A percentile compares a stretch with the other conserved stretches of the same genome.
Conservation (phyloP, 768 basidiomycete genomes). For the Tulasnella sp. region DNA sequence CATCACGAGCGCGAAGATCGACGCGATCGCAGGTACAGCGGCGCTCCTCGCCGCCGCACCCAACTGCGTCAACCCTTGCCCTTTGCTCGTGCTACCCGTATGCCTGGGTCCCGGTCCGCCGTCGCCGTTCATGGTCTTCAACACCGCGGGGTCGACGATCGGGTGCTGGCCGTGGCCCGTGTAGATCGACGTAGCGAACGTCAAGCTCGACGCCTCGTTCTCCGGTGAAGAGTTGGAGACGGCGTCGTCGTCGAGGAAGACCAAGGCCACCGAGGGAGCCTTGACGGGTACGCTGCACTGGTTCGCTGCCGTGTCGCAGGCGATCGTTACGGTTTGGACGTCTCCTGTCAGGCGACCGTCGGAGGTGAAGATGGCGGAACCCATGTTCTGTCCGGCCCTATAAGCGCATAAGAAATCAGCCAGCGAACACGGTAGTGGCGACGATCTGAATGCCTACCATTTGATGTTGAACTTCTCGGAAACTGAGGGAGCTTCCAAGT, state of each 20-base stretch:
- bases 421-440: background rate
- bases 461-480: conserved; percentile 30
- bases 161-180: background rate
- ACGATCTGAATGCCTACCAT: no score
- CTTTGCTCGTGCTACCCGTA: background rate
- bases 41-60: background rate
- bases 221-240: conserved; percentile 7
- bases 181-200: background rate
- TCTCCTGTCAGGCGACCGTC: conserved; percentile 27
- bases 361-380: conserved; percentile 22
- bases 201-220: background rate
- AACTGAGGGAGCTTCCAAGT: conserved; percentile 23
- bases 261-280: conserved; percentile 29
- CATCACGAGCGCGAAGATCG: background rate
- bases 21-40: background rate
- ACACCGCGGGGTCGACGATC: background rate
- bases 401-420: background rate
- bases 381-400: conserved; percentile 26
- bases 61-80: background rate
- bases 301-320: conserved; percentile 22
- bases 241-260: conserved; percentile 25
- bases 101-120: conserved; percentile 1
- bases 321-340: conserved; percentile 22
- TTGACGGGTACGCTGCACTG: conserved; percentile 25
- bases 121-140: conserved; percentile 9